Percentiles rank a stretch among this genome's conserved stretches.
Evolutionary conservation across 1,139 yeast species (phyloP).

Genomic region (Zhuliangozyma parablackwelliae): DNA sequence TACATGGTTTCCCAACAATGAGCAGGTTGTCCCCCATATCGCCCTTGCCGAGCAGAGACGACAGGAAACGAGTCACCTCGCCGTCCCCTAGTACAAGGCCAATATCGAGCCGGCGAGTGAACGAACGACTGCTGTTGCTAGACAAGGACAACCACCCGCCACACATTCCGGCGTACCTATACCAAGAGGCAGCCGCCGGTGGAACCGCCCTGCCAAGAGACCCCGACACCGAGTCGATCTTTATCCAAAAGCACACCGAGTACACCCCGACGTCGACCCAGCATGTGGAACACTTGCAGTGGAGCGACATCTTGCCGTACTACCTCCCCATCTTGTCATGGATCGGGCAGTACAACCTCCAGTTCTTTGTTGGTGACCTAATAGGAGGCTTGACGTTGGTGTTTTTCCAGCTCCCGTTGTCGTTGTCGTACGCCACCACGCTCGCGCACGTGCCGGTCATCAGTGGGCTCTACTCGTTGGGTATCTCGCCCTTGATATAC

Average conservation of each 20-base stretch:
- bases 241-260: constrained; percentile 11
- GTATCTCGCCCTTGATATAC: constrained; percentile 79
- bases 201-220: background rate
- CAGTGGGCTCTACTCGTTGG: constrained; percentile 79
- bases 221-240: constrained; percentile 17
- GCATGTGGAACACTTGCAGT: constrained; percentile 19
- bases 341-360: constrained; percentile 57
- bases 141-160: constrained; percentile 13
- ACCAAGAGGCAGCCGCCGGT: background rate
- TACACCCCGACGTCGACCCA: constrained; percentile 22
- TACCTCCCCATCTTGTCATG: constrained; percentile 81
- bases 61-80: constrained; percentile 16
- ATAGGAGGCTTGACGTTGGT: constrained; percentile 86
- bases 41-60: background rate
- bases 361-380: constrained; percentile 64
- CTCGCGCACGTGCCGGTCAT: constrained; percentile 88
- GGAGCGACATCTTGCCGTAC: constrained; percentile 48
- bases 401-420: constrained; percentile 86
- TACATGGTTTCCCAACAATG: too few relatives aligned
- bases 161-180: background rate
- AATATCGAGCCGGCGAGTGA: constrained; percentile 30
- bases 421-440: constrained; percentile 84
- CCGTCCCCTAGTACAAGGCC: constrained; percentile 32
- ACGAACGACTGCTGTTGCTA: constrained; percentile 20
- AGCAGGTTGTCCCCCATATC: background rate